Evolutionary conservation across 2,329 filamentous ascomycete species (phyloP).

Genomic region (Alternaria alternata): DNA sequence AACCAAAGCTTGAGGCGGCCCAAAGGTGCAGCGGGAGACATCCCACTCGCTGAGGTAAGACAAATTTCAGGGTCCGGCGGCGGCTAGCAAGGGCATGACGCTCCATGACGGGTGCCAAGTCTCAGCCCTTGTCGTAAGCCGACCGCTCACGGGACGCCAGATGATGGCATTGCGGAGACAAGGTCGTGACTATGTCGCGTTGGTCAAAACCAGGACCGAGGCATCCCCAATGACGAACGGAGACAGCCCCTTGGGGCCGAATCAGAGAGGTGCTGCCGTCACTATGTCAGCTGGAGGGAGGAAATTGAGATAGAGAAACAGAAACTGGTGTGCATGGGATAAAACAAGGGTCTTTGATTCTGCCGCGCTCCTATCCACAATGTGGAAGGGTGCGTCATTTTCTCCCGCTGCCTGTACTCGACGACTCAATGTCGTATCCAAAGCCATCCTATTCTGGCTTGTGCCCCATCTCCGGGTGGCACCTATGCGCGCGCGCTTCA

Average conservation of each 20-base stretch:
- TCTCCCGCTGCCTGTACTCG: conserved; percentile 27
- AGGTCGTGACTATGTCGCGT: conserved; percentile 5
- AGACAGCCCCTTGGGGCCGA: conserved; percentile 7
- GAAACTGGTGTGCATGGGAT: conserved; percentile 6
- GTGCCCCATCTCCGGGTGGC: conserved; percentile 1
- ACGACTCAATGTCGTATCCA: conserved; percentile 24
- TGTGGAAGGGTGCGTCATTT: conserved; percentile 38
- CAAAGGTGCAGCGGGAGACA: conserved; percentile 19
- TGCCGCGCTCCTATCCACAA: conserved; percentile 26
- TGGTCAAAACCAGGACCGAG: conserved; percentile 9
- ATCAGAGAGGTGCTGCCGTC: conserved; percentile 16
- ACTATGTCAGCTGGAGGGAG: conserved; percentile 15
- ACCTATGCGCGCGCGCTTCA: conserved; percentile 20
- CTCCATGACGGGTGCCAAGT: conserved; percentile 35
- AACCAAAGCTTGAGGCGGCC: conserved; percentile 15
- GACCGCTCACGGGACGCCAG: conserved; percentile 21
- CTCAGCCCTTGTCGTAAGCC: conserved; percentile 9
- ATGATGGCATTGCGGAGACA: conserved; percentile 33
- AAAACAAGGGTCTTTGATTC: conserved; percentile 35
- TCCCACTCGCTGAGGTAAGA: conserved; percentile 24
- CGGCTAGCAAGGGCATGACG: conserved; percentile 17
- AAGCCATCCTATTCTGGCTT: conserved; percentile 14
- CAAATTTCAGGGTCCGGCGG: conserved; percentile 29
- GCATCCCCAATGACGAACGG: conserved; percentile 16
- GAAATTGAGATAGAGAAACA: not conserved